phyloP scores from a whole-genome alignment of 2,329 filamentous ascomycete species.

The Sporothrix sp. region DNA sequence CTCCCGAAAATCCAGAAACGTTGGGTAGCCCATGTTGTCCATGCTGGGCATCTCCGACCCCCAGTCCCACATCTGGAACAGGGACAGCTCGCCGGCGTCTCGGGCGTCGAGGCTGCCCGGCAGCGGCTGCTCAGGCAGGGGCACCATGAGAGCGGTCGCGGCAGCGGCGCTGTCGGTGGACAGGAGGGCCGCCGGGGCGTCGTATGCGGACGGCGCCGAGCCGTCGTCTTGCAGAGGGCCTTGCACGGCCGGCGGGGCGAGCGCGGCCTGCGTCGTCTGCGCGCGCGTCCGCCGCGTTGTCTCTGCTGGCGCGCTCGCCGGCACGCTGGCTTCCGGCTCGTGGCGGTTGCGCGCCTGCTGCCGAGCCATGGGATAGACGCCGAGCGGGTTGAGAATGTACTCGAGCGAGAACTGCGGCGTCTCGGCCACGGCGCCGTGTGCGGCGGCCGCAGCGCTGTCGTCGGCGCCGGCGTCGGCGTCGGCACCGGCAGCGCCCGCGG shows the following conservation, averaged over 20 bases:
- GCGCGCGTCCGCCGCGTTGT: no score
- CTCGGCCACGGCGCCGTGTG: no score
- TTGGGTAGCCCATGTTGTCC: slow-evolving; percentile 14
- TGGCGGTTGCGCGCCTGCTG: slow-evolving; percentile 11
- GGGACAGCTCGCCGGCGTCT: not conserved
- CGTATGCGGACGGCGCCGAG: not conserved
- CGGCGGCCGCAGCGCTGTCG: not conserved
- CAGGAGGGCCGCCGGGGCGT: not conserved
- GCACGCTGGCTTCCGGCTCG: slow-evolving; percentile 6
- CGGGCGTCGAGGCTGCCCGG: not conserved
- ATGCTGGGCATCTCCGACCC: slow-evolving; percentile 9
- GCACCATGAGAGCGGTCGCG: no score
- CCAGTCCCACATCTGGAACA: slow-evolving; percentile 13
- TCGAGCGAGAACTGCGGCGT: slow-evolving; percentile 12
- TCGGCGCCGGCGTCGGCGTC: not conserved
- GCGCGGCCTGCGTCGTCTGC: no score
- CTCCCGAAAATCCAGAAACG: slow-evolving; percentile 10
- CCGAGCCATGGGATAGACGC: slow-evolving; percentile 14
- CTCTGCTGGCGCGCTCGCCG: not conserved
- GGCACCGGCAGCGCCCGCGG: not conserved
- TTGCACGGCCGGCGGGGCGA: no score
- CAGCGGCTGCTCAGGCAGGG: not conserved
- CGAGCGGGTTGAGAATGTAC: slow-evolving; percentile 15
- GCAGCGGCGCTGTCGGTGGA: no score
- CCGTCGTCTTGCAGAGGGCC: not conserved